Percentiles rank a stretch among this genome's conserved stretches.
Evolutionary conservation across 345 rosid genomes (phyloP).

Genomic region (Mangifera indica): DNA sequence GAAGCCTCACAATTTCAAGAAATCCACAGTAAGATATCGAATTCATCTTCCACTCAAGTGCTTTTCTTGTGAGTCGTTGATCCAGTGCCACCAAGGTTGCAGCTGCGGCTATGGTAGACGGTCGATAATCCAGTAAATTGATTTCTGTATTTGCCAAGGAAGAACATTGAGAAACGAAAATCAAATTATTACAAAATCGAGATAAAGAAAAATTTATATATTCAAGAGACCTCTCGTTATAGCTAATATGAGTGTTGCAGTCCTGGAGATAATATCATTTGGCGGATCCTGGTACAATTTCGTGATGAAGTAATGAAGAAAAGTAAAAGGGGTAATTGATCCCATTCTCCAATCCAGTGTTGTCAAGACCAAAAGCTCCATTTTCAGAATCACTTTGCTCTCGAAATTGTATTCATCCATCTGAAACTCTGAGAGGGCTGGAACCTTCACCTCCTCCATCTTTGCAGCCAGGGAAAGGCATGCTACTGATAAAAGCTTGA

Average conservation of each 20-base stretch:
- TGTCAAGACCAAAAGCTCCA: slow-evolving; percentile 65
- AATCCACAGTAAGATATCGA: slow-evolving; percentile 29
- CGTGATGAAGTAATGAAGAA: slow-evolving; percentile 37
- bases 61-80: slow-evolving; percentile 36
- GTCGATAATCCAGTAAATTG: slow-evolving; percentile 40
- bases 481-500: slow-evolving; percentile 49
- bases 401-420: slow-evolving; percentile 35
- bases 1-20: slow-evolving; percentile 53
- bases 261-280: slow-evolving; percentile 14
- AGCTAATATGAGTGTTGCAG: slow-evolving; percentile 29
- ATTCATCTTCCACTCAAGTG: slow-evolving; percentile 37
- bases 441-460: slow-evolving; percentile 53
- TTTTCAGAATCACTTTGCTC: slow-evolving; percentile 45
- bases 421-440: slow-evolving; percentile 44
- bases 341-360: slow-evolving; percentile 62
- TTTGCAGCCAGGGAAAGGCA: slow-evolving; percentile 71
- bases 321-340: slow-evolving; percentile 50
- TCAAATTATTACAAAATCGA: background rate
- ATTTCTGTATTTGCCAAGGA: slow-evolving; percentile 36
- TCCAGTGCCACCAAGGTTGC: slow-evolving; percentile 43
- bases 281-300: slow-evolving; percentile 30
- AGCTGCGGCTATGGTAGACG: slow-evolving; percentile 57
- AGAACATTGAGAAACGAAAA: background rate
- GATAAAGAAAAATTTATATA: background rate
- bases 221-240: slow-evolving; percentile 37